A percentile compares a stretch with the other conserved stretches of the same genome.
Evolutionary conservation across 305 asterid genomes (phyloP).

Genomic region (Withania somnifera): DNA sequence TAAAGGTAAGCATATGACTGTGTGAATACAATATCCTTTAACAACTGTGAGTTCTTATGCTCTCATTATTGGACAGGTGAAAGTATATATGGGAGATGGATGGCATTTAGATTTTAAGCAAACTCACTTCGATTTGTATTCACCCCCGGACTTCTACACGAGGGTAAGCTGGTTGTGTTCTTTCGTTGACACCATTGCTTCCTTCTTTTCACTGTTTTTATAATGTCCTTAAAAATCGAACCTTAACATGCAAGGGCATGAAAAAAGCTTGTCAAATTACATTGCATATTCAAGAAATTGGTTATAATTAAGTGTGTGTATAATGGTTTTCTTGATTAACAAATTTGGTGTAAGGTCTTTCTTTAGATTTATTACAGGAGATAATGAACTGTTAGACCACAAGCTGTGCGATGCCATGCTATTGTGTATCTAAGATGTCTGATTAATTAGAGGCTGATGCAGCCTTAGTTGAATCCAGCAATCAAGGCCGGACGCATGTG

Average conservation of each 20-base stretch:
- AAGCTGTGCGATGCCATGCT: no score
- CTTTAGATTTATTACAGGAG: no score
- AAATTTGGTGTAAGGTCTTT: no score
- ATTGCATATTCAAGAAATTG: neutral
- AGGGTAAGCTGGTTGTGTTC: slow-evolving; percentile 32
- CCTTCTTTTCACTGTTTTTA: slow-evolving; percentile 1
- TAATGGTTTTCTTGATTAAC: no score
- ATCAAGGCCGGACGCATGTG: no score
- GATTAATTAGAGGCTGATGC: no score
- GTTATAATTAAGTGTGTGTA: neutral
- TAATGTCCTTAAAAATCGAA: neutral
- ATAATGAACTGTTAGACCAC: no score
- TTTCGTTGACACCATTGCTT: neutral
- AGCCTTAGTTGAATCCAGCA: no score
- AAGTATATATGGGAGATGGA: slow-evolving; percentile 78
- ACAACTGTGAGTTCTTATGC: neutral
- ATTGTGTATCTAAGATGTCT: neutral
- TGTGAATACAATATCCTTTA: neutral
- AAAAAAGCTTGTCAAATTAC: neutral
- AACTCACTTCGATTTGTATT: slow-evolving; percentile 68
- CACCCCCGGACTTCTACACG: slow-evolving; percentile 87
- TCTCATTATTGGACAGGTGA: slow-evolving; percentile 36
- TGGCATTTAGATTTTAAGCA: slow-evolving; percentile 82
- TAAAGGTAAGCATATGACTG: slow-evolving; percentile 30
- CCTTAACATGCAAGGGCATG: neutral